Base-by-base conservation (phyloP, 202 grass and related monocot genomes). In the Eragrostis tef region DNA sequence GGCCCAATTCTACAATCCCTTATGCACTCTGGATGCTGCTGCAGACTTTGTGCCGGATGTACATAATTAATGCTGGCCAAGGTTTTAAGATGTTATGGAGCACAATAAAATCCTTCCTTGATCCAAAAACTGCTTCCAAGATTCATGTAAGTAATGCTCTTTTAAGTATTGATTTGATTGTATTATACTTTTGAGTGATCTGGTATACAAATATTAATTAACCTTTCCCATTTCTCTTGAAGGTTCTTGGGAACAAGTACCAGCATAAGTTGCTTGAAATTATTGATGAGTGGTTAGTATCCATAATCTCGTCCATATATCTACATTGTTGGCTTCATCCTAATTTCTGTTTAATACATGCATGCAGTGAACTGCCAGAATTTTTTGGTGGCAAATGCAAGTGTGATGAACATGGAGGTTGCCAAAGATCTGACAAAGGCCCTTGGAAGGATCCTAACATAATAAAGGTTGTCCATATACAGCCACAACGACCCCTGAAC, bases 41-140 rank as follows among this genome's bases (percentile, higher is more conserved):
- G 31, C 92, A 94, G 92, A 94, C 92, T 6, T 79, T 94, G 48
- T 83, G 79, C 79, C 87, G 87, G 67, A 95, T 99, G 96, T 93
- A 93, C 72, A 91, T 99, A 67, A 90, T 99, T 87, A 99, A 99
- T 83, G 90, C 93, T 50, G 96, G 96, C 21, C 73, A 88, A 86
- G 96, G 93, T 72, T 99, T 99, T 83, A 95, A 86, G 92, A 88
- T 99, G 59, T 50, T 98, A 73, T 98, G 95, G 95, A 54, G 50
- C 87, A 93, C 95, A 79, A 90, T 98, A 78, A 98, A 95, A 79
- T 95, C 95, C 54, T 98, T 98, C 82, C 92, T 98, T 87, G 95
- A 98, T 87, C 92, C 95, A 60, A 99, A 90, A 95, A 99, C 93
- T 72, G 93, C 83, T 81, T 95, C 96, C 79, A 98, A 98, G 69